Evolutionary conservation across 352 stramenopile genomes (phyloP).

Genomic region (Peronospora belbahrii): DNA sequence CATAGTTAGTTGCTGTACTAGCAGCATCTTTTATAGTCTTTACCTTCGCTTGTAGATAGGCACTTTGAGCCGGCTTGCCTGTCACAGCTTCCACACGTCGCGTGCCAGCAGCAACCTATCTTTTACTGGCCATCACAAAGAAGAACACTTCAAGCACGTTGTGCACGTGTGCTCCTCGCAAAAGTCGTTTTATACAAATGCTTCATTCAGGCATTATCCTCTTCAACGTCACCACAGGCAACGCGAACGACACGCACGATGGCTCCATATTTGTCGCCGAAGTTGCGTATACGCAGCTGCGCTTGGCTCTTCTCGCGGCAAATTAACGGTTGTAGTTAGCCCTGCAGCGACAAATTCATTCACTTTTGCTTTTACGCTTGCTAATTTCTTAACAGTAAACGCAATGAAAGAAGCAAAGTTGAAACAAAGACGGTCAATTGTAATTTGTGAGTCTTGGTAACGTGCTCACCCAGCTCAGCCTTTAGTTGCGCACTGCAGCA

Average conservation of each 20-base stretch:
- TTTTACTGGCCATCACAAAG: slow-evolving; percentile 69
- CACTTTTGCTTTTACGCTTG: slow-evolving; percentile 43
- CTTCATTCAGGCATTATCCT: neutral
- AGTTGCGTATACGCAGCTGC: slow-evolving; percentile 63
- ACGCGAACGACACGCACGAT: slow-evolving; percentile 68
- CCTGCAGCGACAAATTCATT: slow-evolving; percentile 46
- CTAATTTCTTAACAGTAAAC: slow-evolving; percentile 51
- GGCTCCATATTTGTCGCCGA: slow-evolving; percentile 81
- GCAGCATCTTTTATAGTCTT: slow-evolving; percentile 38
- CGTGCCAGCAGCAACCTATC: slow-evolving; percentile 70
- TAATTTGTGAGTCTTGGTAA: slow-evolving; percentile 74
- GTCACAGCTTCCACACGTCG: slow-evolving; percentile 63
- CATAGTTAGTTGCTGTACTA: slow-evolving; percentile 49
- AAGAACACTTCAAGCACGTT: slow-evolving; percentile 48
- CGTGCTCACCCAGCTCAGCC: slow-evolving; percentile 53
- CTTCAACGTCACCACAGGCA: slow-evolving; percentile 12
- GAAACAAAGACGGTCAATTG: slow-evolving; percentile 56
- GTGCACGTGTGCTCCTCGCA: slow-evolving; percentile 65
- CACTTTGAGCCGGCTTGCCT: slow-evolving; percentile 36
- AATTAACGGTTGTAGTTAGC: slow-evolving; percentile 33
- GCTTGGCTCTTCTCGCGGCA: slow-evolving; percentile 42
- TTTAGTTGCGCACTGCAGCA: slow-evolving; percentile 67
- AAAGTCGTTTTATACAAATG: slow-evolving; percentile 47
- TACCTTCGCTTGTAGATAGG: slow-evolving; percentile 61
- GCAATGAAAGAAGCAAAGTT: slow-evolving; percentile 79